Evolutionary conservation across 2,329 filamentous ascomycete genomes (phyloP), one percentile per base, ranked within the genome.

Genomic region (Cyphellophora attinorum): DNA sequence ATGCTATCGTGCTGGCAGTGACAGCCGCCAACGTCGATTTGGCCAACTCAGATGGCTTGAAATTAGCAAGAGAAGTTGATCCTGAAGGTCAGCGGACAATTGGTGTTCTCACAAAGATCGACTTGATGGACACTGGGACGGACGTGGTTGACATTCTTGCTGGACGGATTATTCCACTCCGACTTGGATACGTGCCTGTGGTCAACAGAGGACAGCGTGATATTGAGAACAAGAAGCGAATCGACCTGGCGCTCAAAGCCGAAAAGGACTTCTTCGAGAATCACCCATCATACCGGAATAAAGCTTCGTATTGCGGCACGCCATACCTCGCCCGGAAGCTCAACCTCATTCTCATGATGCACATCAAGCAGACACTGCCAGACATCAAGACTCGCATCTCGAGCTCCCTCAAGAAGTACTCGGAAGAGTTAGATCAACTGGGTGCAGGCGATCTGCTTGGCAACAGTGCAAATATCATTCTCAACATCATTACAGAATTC

Each of bases 271-370:
- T 94, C 61, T 98, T 98, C 58, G 91, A 98, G 53, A 89, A 89
- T 61, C 91, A 98, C 74, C 93, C 93, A 67, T 89, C 91, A 19
- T 98, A 98, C 64, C 76, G 88, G 41, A 98, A 96, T 66, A 98
- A 98, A 77, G 88, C 85, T 56, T 84, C 88, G 5, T 98, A 98
- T 71, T 98, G 91, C 61, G 91, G 91, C 59, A 98, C 91, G 3
- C 91, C 91, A 3, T 98, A 98, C 56, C 70, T 98, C 40, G 91
- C 91, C 3, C 79, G 89, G 49, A 98, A 98, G 65, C 76, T 98
- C 41, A 98, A 98, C 64, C 71, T 98, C 53, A 96, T 98, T 55
- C 74, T 98, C 50, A 96, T 98, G 89, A 98, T 98, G 91, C 91
- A 98, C 68, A 98, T 98, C 70, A 98, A 98, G 66, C 89, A 98